These are phyloP conservation scores for Boehmeria nivea DNA, from an alignment of 306 rosid genomes.

Conservation along the genomic window DNA sequence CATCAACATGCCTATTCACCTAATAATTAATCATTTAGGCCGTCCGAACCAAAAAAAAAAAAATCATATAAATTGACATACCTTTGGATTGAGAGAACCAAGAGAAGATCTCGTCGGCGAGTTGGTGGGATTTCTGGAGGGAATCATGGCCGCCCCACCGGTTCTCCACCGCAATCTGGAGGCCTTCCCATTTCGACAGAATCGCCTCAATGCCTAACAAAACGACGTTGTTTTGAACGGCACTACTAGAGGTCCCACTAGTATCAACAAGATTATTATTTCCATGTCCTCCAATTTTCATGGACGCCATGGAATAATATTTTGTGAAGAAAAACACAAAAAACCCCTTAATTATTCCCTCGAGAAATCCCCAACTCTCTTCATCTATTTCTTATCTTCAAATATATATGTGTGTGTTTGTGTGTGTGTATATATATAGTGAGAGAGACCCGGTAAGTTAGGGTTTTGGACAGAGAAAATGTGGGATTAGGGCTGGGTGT, in stretches of 20 bases:
- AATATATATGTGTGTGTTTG: too few relatives aligned
- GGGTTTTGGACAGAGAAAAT: too few relatives aligned
- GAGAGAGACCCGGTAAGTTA: neutral
- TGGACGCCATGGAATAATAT: conserved; percentile 16
- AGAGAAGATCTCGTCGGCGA: conserved; percentile 43
- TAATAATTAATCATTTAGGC: too few relatives aligned
- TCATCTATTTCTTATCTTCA: too few relatives aligned
- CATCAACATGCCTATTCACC: too few relatives aligned
- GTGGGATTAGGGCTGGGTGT: neutral
- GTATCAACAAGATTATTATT: neutral
- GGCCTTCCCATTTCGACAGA: conserved; percentile 67
- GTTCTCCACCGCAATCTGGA: conserved; percentile 64
- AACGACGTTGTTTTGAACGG: neutral
- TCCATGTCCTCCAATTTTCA: neutral
- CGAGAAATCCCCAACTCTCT: too few relatives aligned
- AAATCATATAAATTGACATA: neutral
- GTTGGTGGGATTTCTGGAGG: conserved; percentile 50
- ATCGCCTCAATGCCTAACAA: conserved; percentile 27
- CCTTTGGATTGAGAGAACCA: conserved; percentile 57
- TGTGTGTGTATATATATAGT: neutral
- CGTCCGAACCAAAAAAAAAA: too few relatives aligned
- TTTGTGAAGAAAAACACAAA: too few relatives aligned
- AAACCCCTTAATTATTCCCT: too few relatives aligned
- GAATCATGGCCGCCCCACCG: conserved; percentile 77
- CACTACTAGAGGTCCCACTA: neutral